Percentiles rank a stretch among this genome's conserved stretches.
Conservation (phyloP, 352 stramenopile species). For the Globisporangium echinulatum region DNA sequence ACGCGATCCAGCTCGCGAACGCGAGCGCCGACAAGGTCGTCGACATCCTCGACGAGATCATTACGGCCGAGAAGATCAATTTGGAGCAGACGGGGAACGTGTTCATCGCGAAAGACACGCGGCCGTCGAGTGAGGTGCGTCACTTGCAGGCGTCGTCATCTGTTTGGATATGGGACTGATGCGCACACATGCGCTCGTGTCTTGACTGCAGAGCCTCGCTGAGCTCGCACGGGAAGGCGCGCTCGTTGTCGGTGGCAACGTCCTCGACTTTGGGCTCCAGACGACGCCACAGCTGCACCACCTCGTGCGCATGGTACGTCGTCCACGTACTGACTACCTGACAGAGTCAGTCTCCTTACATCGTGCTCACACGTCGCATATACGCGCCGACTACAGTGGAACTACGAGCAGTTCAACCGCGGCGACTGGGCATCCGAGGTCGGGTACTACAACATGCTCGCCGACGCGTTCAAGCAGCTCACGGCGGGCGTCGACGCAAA, state of each 20-base stretch:
- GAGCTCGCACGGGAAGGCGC: conserved; percentile 86
- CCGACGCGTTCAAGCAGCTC: conserved; percentile 89
- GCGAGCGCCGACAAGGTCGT: conserved; percentile 72
- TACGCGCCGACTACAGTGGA: conserved; percentile 38
- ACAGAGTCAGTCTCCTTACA: neutral
- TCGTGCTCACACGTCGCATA: neutral
- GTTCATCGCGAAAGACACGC: conserved; percentile 92
- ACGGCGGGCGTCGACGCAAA: conserved; percentile 74
- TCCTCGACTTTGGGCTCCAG: conserved; percentile 94
- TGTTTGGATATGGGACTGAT: no score
- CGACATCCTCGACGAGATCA: conserved; percentile 72
- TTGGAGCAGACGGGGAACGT: conserved; percentile 79
- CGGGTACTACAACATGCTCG: conserved; percentile 95
- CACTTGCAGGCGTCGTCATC: no score
- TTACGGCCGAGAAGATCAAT: conserved; percentile 74
- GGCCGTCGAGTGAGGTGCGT: conserved; percentile 63
- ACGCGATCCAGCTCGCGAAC: conserved; percentile 80
- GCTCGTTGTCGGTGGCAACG: conserved; percentile 82
- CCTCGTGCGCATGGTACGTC: conserved; percentile 88
- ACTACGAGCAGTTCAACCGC: conserved; percentile 86
- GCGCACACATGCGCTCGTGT: no score
- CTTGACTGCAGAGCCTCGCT: conserved; percentile 43
- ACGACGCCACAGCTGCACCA: conserved; percentile 98
- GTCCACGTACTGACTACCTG: neutral
- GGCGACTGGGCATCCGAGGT: conserved; percentile 85